phyloP scores from a whole-genome alignment of 441 rosid species.

The Populus hybrid region DNA sequence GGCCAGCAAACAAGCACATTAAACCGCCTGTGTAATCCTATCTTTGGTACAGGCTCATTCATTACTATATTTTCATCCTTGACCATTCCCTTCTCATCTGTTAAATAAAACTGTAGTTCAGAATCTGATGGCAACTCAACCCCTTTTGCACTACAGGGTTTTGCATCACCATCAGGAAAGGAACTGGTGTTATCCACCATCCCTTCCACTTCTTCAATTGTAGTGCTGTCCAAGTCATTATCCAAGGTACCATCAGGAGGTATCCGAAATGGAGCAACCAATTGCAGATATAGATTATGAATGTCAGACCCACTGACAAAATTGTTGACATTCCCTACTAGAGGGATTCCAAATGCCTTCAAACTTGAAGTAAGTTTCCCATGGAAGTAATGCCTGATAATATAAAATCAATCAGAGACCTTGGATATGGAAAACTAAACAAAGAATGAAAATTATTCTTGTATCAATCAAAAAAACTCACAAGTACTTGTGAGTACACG shows the following conservation, averaged over 20 bases:
- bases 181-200: background rate
- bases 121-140: conserved; percentile 42
- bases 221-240: conserved; percentile 33
- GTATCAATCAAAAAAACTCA: background rate
- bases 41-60: conserved; percentile 34
- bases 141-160: conserved; percentile 7
- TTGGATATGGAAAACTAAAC: background rate
- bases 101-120: conserved; percentile 60
- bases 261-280: conserved; percentile 59
- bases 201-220: conserved; percentile 34
- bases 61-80: conserved; percentile 46
- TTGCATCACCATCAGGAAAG: too few relatives aligned
- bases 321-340: conserved; percentile 60
- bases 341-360: conserved; percentile 84
- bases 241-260: conserved; percentile 30
- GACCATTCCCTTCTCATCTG: conserved; percentile 63
- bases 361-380: conserved; percentile 52
- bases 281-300: conserved; percentile 48
- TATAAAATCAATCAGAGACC: conserved; percentile 20
- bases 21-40: conserved; percentile 30
- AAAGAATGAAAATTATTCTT: background rate
- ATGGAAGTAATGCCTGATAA: conserved; percentile 58
- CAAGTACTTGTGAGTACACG: background rate
- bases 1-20: conserved; percentile 49
- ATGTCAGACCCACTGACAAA: conserved; percentile 57